A percentile compares a stretch with the other conserved stretches of the same genome.
These are phyloP conservation scores for Termitomyces heimii DNA, from an alignment of 768 basidiomycete species.

Conservation along the genomic window DNA sequence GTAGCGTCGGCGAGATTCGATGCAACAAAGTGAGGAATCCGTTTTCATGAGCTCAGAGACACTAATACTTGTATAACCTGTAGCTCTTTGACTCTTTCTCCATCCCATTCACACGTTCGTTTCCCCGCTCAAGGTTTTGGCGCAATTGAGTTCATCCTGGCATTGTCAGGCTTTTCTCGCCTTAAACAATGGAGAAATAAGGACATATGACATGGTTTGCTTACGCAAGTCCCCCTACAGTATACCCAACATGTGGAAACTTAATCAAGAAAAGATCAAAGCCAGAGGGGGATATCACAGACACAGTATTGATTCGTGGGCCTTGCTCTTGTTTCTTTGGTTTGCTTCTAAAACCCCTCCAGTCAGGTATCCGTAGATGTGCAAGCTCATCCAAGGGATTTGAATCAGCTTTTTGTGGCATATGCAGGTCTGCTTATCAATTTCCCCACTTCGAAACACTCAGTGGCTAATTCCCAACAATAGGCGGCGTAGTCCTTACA, in stretches of 20 bases:
- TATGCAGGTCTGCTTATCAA: constrained; percentile 51
- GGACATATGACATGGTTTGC: constrained; percentile 73
- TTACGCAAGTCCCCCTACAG: constrained; percentile 58
- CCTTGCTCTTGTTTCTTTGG: neutral
- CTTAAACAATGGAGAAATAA: constrained; percentile 50
- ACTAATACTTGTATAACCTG: neutral
- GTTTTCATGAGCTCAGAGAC: neutral
- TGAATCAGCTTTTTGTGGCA: constrained; percentile 69
- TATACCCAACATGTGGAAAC: constrained; percentile 72
- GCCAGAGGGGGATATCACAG: constrained; percentile 33
- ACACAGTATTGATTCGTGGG: constrained; percentile 28
- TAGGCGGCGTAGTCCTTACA: constrained; percentile 56
- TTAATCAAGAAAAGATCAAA: constrained; percentile 55
- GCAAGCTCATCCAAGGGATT: constrained; percentile 63
- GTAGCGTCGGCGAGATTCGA: constrained; percentile 45
- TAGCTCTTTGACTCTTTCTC: constrained; percentile 58
- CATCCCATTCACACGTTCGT: constrained; percentile 69
- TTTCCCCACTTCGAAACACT: neutral
- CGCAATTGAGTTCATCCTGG: constrained; percentile 12
- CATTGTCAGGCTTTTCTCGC: constrained; percentile 39
- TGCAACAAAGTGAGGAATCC: constrained; percentile 34
- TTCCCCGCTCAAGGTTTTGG: neutral
- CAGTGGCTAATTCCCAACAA: neutral
- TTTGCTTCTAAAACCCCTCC: neutral
- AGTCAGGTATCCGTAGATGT: constrained; percentile 55